Evolutionary conservation across 2,329 filamentous ascomycete species (phyloP).

Genomic region (Fusarium verticillioides): DNA sequence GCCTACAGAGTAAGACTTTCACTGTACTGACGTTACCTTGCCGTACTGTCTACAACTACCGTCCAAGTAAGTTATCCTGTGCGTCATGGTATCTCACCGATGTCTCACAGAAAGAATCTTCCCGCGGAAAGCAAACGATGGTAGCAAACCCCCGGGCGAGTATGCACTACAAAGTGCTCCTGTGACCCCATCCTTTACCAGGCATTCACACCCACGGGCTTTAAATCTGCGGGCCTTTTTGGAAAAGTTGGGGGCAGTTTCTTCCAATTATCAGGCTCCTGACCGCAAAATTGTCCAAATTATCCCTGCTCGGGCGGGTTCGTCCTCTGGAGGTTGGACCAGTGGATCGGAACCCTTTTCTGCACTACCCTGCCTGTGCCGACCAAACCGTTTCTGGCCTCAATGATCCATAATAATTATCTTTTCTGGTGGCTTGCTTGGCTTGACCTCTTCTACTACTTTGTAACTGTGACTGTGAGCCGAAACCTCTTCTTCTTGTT

Average conservation of each 20-base stretch:
- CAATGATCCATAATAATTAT: slow-evolving; percentile 12
- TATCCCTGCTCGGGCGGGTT: slow-evolving; percentile 12
- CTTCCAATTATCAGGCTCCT: slow-evolving; percentile 18
- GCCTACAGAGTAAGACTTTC: not conserved
- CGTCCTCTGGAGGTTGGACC: not conserved
- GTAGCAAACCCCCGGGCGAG: not conserved
- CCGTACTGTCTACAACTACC: not conserved
- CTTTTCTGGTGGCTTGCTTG: slow-evolving; percentile 8
- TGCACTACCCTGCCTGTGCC: slow-evolving; percentile 8
- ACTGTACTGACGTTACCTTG: not conserved
- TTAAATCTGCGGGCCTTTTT: not conserved
- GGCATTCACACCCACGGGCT: slow-evolving; percentile 2
- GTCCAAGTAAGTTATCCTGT: not conserved
- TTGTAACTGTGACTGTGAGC: slow-evolving; percentile 5
- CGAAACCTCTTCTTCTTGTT: slow-evolving; percentile 9
- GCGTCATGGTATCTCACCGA: slow-evolving; percentile 18
- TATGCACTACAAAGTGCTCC: slow-evolving; percentile 12
- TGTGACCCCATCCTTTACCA: slow-evolving; percentile 24
- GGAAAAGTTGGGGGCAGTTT: not conserved
- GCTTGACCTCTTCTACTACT: slow-evolving; percentile 16
- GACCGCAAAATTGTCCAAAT: slow-evolving; percentile 20
- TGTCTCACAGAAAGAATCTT: slow-evolving; percentile 10
- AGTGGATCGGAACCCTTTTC: slow-evolving; percentile 27
- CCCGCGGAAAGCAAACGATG: not conserved
- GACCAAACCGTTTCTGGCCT: slow-evolving; percentile 27